These are phyloP conservation scores for Helichrysum umbraculigerum DNA, from an alignment of 129 eudicot species.

Conservation along the genomic window DNA sequence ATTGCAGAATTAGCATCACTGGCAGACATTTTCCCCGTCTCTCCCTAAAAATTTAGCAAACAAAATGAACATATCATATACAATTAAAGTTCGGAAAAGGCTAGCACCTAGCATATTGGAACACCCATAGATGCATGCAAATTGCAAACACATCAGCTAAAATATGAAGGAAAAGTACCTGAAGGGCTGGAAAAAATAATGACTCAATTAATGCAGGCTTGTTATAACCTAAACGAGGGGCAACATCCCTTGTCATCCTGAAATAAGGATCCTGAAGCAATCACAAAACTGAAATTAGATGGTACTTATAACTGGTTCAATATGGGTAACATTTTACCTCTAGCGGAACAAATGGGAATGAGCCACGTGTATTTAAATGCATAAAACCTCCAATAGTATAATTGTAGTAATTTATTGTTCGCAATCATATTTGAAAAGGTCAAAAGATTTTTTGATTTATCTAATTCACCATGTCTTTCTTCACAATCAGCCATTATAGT, in stretches of 20 bases:
- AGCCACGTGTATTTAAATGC: neutral
- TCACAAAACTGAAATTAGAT: neutral
- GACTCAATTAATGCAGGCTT: slow-evolving; percentile 96
- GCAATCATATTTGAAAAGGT: no score
- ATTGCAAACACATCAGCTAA: slow-evolving; percentile 9
- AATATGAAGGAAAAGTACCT: slow-evolving; percentile 42
- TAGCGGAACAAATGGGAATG: neutral
- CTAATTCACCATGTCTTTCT: neutral
- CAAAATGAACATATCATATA: slow-evolving; percentile 2
- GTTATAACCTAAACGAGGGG: slow-evolving; percentile 92
- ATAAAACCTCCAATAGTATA: neutral
- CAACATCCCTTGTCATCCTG: slow-evolving; percentile 97
- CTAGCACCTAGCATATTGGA: neutral
- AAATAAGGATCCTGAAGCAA: slow-evolving; percentile 89
- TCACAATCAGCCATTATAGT: neutral
- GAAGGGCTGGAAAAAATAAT: slow-evolving; percentile 93
- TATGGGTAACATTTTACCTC: neutral
- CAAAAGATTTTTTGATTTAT: no score
- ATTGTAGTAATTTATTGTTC: no score
- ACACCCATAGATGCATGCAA: slow-evolving; percentile 4
- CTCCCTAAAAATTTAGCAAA: slow-evolving; percentile 55
- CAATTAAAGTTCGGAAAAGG: neutral
- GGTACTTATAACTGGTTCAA: neutral
- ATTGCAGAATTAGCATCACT: slow-evolving; percentile 94
- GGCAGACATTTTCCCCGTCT: slow-evolving; percentile 88